A percentile compares a stretch with the other conserved stretches of the same genome.
These are phyloP conservation scores for Microbotryum saponariae DNA, from an alignment of 1,284 basidiomycete species.

Conservation along the genomic window DNA sequence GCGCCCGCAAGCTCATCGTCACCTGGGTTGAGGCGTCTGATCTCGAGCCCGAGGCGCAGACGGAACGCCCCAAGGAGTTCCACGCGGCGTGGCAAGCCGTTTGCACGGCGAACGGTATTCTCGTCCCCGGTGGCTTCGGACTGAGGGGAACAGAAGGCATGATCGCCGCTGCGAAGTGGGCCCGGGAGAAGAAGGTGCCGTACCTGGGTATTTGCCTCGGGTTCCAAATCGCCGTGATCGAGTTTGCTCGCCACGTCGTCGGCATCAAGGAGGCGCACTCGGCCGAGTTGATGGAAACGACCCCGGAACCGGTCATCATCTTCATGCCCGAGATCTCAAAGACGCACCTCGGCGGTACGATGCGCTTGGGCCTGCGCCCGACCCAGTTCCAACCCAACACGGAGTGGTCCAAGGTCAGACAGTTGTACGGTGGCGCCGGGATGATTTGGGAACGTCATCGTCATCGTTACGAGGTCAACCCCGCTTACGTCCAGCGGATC, in stretches of 20 bases:
- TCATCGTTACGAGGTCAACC: constrained; percentile 96
- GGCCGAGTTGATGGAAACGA: constrained; percentile 61
- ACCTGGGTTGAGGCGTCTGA: constrained; percentile 97
- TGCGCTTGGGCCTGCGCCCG: constrained; percentile 90
- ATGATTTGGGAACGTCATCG: constrained; percentile 96
- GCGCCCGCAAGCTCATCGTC: constrained; percentile 71
- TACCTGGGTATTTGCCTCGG: constrained; percentile 97
- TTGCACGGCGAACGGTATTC: constrained; percentile 83
- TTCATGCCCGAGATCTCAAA: constrained; percentile 99
- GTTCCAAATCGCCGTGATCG: constrained; percentile 94
- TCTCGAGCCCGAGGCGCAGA: constrained; percentile 72
- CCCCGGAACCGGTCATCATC: constrained; percentile 67
- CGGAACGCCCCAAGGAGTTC: constrained; percentile 73
- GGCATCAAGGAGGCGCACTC: constrained; percentile 76
- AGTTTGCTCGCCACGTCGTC: constrained; percentile 85
- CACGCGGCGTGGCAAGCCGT: constrained; percentile 93
- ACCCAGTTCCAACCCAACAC: constrained; percentile 68
- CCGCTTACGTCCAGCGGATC: constrained; percentile 68
- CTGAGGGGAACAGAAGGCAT: constrained; percentile 91
- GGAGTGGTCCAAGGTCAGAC: constrained; percentile 61
- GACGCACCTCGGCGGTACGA: constrained; percentile 97
- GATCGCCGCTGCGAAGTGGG: constrained; percentile 94
- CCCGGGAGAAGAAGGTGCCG: constrained; percentile 86
- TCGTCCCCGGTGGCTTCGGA: constrained; percentile 94
- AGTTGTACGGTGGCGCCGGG: constrained; percentile 74